Percentiles rank a stretch among this genome's conserved stretches.
Evolutionary conservation across 495 filamentous ascomycete species (phyloP).

Genomic region (Thermochaetoides thermophila): DNA sequence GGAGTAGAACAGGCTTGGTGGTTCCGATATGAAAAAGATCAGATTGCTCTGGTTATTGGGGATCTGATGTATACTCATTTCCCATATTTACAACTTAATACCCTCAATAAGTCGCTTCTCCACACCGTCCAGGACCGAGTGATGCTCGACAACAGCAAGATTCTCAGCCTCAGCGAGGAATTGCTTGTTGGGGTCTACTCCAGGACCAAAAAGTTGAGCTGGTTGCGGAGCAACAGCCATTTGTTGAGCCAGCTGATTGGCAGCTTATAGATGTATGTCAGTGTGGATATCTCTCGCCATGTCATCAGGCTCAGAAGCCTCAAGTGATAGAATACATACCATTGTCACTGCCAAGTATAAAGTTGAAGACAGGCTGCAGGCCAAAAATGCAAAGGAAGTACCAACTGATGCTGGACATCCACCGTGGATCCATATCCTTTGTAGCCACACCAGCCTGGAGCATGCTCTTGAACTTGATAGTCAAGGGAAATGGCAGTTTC

Average conservation of each 20-base stretch:
- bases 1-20: slow-evolving; percentile 17
- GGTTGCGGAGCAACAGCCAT: slow-evolving; percentile 65
- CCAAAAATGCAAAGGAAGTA: slow-evolving; percentile 97
- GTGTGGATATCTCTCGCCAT: too few relatives aligned
- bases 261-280: slow-evolving; percentile 39
- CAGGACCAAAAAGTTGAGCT: slow-evolving; percentile 70
- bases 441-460: slow-evolving; percentile 92
- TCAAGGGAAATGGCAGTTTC: slow-evolving; percentile 96
- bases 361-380: slow-evolving; percentile 93
- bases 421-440: slow-evolving; percentile 86
- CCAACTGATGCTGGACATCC: slow-evolving; percentile 97
- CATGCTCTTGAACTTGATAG: slow-evolving; percentile 98
- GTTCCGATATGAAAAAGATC: not conserved
- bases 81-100: slow-evolving; percentile 30
- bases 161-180: slow-evolving; percentile 89
- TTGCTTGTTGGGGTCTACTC: slow-evolving; percentile 89
- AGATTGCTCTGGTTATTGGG: not conserved
- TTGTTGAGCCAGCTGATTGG: slow-evolving; percentile 87
- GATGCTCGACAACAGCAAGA: slow-evolving; percentile 83
- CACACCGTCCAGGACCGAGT: slow-evolving; percentile 74
- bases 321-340: too few relatives aligned
- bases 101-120: slow-evolving; percentile 62
- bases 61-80: too few relatives aligned
- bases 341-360: slow-evolving; percentile 89
- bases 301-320: too few relatives aligned